Base-by-base conservation (phyloP, 768 basidiomycete genomes). In the Rhodocollybia butyracea region DNA sequence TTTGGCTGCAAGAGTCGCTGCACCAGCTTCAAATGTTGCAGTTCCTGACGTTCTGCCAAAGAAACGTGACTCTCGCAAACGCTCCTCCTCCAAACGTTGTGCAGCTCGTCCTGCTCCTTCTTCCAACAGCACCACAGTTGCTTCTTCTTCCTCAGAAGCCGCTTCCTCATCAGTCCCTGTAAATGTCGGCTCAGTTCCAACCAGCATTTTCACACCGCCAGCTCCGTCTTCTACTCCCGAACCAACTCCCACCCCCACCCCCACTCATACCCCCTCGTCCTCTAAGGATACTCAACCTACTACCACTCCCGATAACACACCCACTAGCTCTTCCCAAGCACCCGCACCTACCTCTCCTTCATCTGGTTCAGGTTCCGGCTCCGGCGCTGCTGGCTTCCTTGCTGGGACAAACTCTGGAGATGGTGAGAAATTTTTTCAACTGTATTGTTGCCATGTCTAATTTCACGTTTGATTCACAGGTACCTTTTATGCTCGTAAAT, bases 401-500 rank as follows among this genome's bases (percentile, higher is more conserved):
- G 53, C 41, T 22, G 84, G 84, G 19, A 74, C 70, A 0, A 78
- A 84, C 55, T 60, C 61, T 2, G 85, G 87, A 17, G 63, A 83
- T 55, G 82, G 76, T 72, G 60, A 29, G 55, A 51, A 5, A 32
- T 34, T 32, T 34, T n/a, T 34, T 48, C 31, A 22, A 17, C 4
- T 40, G 5, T 55, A 31, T 56, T 2, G 59, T 50, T 32, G 36
- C 46, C 34, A 48, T 43, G 27, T 12, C 22, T 56, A 22, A 42
- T 19, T 19, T 51, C 4, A 12, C 46, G 11, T 36, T 27, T 50
- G 29, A 42, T 46, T 39, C 51, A 48, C 51, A 77, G 77, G 77
- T 30, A 86, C 85, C 34, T 86, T 69, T 68, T 86, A 84, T 61
- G 63, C 56, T 21, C 76, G 77, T 75, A 54, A 39, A 74, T 68